Evolutionary conservation across 169 alveolate species (phyloP).

Genomic region (Cryptosporidium bovis): DNA sequence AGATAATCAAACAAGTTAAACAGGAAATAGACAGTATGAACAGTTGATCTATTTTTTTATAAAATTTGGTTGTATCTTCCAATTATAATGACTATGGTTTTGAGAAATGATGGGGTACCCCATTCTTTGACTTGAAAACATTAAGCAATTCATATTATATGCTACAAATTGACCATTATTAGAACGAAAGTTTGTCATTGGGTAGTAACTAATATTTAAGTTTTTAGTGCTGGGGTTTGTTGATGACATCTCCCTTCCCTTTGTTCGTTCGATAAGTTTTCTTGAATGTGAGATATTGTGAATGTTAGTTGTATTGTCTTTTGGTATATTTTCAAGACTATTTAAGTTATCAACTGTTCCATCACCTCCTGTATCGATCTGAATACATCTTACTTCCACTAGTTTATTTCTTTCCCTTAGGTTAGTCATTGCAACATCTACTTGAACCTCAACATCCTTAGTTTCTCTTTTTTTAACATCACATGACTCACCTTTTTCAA

Average conservation of each 20-base stretch:
- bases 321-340: neutral
- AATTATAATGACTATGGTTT: no score
- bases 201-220: no score
- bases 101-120: no score
- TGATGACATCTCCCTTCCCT: no score
- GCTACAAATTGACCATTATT: no score
- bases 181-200: no score
- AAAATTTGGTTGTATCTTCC: no score
- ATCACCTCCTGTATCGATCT: neutral
- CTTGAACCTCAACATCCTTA: constrained; percentile 53
- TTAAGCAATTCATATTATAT: no score
- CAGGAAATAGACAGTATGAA: constrained; percentile 43
- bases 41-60: neutral
- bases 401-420: neutral
- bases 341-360: neutral
- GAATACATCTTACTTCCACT: neutral
- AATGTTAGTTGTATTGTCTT: neutral
- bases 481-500: neutral
- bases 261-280: neutral
- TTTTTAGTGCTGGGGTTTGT: no score
- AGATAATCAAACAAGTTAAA: constrained; percentile 34
- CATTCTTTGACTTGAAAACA: no score
- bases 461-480: neutral
- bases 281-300: neutral
- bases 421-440: neutral